These are phyloP conservation scores for Termitomyces sp. DNA, from an alignment of 768 basidiomycete species.

Conservation along the genomic window DNA sequence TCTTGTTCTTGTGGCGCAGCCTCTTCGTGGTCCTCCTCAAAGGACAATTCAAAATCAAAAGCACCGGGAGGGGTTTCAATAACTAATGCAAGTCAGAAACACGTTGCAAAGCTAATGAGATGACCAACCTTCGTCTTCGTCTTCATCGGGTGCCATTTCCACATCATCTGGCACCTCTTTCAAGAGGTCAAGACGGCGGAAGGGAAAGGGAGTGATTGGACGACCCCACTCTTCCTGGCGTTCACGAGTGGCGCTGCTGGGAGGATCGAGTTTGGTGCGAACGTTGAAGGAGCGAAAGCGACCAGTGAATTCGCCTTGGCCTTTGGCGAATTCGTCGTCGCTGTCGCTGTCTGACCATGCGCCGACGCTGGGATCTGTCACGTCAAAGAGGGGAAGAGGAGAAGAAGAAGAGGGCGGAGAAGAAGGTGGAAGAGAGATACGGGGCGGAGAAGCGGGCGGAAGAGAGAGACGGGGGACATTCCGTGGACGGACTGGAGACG, in stretches of 20 bases:
- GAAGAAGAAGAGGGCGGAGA: no score
- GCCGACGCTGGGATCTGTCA: slow-evolving; percentile 21
- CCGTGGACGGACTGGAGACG: slow-evolving; percentile 21
- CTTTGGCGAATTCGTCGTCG: slow-evolving; percentile 24
- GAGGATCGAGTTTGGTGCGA: slow-evolving; percentile 64
- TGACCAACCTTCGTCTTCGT: slow-evolving; percentile 19
- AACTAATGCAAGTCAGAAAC: slow-evolving; percentile 7
- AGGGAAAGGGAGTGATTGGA: slow-evolving; percentile 67
- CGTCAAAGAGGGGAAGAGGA: slow-evolving; percentile 26
- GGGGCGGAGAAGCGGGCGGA: slow-evolving; percentile 10
- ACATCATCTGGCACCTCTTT: slow-evolving; percentile 10
- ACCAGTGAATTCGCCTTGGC: slow-evolving; percentile 67
- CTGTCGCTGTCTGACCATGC: slow-evolving; percentile 37
- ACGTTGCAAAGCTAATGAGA: background rate
- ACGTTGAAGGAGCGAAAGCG: slow-evolving; percentile 52
- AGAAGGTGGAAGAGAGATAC: no score
- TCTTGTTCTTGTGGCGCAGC: background rate
- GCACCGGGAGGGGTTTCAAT: slow-evolving; percentile 8
- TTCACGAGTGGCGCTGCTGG: slow-evolving; percentile 48
- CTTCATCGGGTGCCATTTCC: background rate
- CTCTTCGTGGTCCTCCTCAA: slow-evolving; percentile 2
- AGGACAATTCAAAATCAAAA: slow-evolving; percentile 14
- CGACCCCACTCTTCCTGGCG: slow-evolving; percentile 62
- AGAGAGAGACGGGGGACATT: slow-evolving; percentile 2
- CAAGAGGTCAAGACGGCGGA: slow-evolving; percentile 18